Evolutionary conservation across 768 basidiomycete species (phyloP).

Genomic region (Trametes elegans): DNA sequence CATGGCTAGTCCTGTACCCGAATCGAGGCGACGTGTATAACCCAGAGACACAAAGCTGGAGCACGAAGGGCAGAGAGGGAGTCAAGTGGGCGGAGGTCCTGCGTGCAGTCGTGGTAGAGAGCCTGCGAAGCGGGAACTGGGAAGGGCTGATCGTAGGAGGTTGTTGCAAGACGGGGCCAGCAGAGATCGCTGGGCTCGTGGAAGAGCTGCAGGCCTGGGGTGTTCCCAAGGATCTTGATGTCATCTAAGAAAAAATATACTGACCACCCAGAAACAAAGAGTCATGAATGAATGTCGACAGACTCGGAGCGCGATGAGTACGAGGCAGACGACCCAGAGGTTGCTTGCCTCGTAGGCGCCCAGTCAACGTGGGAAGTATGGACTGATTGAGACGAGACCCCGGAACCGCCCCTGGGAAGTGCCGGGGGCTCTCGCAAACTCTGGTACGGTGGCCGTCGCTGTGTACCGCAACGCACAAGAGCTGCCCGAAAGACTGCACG

Average conservation of each 20-base stretch:
- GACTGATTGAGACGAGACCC: conserved; percentile 2
- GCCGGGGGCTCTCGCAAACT: conserved; percentile 19
- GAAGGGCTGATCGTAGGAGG: conserved; percentile 61
- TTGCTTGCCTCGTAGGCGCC: too few species aligned
- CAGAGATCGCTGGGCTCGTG: conserved; percentile 40
- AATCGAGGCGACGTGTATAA: conserved; percentile 65
- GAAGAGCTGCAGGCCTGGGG: neutral
- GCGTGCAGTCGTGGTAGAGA: conserved; percentile 24
- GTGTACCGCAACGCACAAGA: conserved; percentile 19
- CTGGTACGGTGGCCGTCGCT: conserved; percentile 14
- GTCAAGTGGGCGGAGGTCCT: conserved; percentile 39
- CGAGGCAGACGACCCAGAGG: too few species aligned
- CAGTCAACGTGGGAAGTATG: neutral
- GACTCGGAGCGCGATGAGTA: too few species aligned
- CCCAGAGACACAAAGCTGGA: conserved; percentile 42
- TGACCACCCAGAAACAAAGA: too few species aligned
- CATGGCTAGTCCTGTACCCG: conserved; percentile 69
- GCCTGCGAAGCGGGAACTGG: conserved; percentile 36
- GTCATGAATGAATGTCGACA: too few species aligned
- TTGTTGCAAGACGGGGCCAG: conserved; percentile 62
- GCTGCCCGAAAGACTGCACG: conserved; percentile 35
- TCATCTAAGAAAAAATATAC: too few species aligned
- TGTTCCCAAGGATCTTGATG: too few species aligned
- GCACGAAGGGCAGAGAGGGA: conserved; percentile 16
- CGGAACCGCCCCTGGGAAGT: conserved; percentile 8